phyloP scores from a whole-genome alignment of 345 rosid species.

The Moricandia arvensis region DNA sequence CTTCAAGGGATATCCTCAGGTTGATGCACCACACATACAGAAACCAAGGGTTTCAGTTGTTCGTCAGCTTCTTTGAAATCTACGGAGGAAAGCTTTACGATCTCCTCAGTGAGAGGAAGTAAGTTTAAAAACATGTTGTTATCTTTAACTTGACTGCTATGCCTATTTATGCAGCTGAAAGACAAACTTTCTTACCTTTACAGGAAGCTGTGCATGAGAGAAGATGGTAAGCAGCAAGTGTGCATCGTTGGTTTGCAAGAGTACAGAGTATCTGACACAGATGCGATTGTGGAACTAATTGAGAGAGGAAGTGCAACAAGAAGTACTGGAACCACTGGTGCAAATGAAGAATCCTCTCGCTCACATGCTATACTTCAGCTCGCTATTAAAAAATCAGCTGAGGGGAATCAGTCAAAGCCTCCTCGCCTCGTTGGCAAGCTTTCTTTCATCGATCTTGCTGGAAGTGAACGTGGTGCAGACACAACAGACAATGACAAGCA shows the following conservation, averaged over 20 bases:
- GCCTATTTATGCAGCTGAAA: neutral
- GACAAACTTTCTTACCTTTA: neutral
- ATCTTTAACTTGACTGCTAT: neutral
- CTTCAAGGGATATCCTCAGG: slow-evolving; percentile 91
- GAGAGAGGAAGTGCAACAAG: slow-evolving; percentile 94
- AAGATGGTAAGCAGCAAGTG: slow-evolving; percentile 98
- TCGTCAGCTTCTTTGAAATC: slow-evolving; percentile 91
- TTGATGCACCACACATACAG: slow-evolving; percentile 95
- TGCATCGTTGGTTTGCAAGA: slow-evolving; percentile 98
- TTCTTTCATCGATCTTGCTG: slow-evolving; percentile 97
- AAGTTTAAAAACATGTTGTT: slow-evolving; percentile 36
- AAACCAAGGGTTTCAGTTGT: slow-evolving; percentile 90
- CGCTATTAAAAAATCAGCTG: slow-evolving; percentile 77
- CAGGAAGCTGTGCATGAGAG: slow-evolving; percentile 96
- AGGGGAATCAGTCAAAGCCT: slow-evolving; percentile 82
- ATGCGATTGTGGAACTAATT: slow-evolving; percentile 85
- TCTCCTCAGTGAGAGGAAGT: slow-evolving; percentile 93
- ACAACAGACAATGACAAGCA: slow-evolving; percentile 98
- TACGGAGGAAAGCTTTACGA: slow-evolving; percentile 95
- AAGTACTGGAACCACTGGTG: slow-evolving; percentile 97
- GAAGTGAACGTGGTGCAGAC: slow-evolving; percentile 99
- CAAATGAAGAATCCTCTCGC: slow-evolving; percentile 98
- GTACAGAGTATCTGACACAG: slow-evolving; percentile 90
- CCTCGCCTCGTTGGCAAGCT: slow-evolving; percentile 92
- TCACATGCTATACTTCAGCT: slow-evolving; percentile 99